These are phyloP conservation scores for Collariella sp. DNA, from an alignment of 495 filamentous ascomycete species.

Conservation along the genomic window DNA sequence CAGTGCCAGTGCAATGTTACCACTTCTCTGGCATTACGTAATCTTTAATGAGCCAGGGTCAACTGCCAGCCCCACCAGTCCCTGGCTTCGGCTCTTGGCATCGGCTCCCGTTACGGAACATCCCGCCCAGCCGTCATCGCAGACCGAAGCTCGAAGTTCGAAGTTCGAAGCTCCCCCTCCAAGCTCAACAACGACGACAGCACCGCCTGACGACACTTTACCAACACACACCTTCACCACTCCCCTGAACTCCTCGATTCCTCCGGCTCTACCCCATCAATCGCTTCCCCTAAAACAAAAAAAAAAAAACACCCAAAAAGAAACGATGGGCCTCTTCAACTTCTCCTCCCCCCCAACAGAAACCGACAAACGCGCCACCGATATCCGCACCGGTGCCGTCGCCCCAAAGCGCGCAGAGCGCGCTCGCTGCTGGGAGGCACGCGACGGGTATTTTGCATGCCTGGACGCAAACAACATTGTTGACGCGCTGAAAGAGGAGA, in stretches of 20 bases:
- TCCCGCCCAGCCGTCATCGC: not conserved
- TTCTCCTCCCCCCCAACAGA: slow-evolving; percentile 35
- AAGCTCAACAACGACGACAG: not conserved
- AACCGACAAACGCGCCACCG: slow-evolving; percentile 42
- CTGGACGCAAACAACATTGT: slow-evolving; percentile 73
- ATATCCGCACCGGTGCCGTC: slow-evolving; percentile 51
- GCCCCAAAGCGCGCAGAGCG: slow-evolving; percentile 72
- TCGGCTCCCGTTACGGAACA: not conserved
- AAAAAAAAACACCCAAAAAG: not conserved
- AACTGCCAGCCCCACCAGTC: not conserved
- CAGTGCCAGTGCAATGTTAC: not conserved
- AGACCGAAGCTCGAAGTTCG: not conserved
- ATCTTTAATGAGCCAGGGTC: not conserved
- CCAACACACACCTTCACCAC: too few species aligned
- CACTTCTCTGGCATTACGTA: not conserved
- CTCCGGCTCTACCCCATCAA: too few species aligned
- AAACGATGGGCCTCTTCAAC: slow-evolving; percentile 39
- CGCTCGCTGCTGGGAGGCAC: slow-evolving; percentile 72
- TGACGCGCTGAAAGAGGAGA: slow-evolving; percentile 68
- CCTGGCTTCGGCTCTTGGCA: too few species aligned
- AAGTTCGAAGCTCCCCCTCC: not conserved
- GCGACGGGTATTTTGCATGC: slow-evolving; percentile 80
- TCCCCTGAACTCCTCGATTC: too few species aligned
- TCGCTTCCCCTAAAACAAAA: too few species aligned
- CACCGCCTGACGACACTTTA: not conserved